Percentiles rank a stretch among this genome's conserved stretches.
phyloP scores from a whole-genome alignment of 805 yeast species.

The Ogataea populi-albae region DNA sequence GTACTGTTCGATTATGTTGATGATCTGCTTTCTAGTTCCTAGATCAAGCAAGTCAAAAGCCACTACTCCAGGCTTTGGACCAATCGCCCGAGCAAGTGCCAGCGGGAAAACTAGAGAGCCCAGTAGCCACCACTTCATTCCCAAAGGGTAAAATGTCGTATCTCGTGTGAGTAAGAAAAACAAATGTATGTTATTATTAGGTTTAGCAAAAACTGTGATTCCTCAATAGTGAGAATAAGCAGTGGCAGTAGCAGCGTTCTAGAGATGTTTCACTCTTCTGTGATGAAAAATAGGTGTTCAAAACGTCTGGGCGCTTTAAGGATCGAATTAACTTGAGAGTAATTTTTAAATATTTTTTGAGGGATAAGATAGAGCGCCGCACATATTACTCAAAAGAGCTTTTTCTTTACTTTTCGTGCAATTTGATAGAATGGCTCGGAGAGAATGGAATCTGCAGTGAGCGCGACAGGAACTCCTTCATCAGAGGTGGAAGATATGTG shows the following conservation, averaged over 20 bases:
- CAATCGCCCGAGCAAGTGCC: conserved; percentile 6
- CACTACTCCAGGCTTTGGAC: conserved; percentile 3
- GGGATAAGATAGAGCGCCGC: conserved; percentile 8
- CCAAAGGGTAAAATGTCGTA: conserved; percentile 5
- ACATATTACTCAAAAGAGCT: conserved; percentile 4
- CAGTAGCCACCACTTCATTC: conserved; percentile 16
- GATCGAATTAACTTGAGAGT: too few relatives aligned
- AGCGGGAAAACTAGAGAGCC: conserved; percentile 8
- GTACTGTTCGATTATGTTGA: conserved; percentile 20
- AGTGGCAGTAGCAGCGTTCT: too few relatives aligned
- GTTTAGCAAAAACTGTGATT: conserved; percentile 4
- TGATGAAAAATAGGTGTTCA: too few relatives aligned
- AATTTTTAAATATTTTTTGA: too few relatives aligned
- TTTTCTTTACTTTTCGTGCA: conserved; percentile 5
- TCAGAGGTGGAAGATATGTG: conserved; percentile 62
- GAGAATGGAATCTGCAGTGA: conserved; percentile 30
- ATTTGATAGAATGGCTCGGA: conserved; percentile 5
- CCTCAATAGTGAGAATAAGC: too few relatives aligned
- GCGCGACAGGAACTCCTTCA: conserved; percentile 59
- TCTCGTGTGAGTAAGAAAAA: conserved; percentile 1
- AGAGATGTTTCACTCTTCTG: too few relatives aligned
- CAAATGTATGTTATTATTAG: conserved; percentile 7
- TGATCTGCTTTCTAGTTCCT: conserved; percentile 12
- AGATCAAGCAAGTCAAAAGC: conserved; percentile 11
- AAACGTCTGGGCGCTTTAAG: too few relatives aligned